phyloP scores from a whole-genome alignment of 2,329 filamentous ascomycete species.

The Fusarium mangiferae region DNA sequence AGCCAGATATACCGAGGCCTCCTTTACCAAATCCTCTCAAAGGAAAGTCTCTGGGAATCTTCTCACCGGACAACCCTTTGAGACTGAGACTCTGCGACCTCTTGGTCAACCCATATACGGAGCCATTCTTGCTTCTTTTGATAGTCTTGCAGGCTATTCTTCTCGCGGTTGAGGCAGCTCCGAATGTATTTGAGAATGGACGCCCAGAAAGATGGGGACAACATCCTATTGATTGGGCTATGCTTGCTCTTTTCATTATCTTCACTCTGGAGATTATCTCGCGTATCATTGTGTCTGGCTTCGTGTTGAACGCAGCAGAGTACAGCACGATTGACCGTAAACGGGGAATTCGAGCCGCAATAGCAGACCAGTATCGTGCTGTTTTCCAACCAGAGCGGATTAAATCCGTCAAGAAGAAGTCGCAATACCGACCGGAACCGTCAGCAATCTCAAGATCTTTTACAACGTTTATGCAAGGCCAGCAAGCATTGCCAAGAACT shows the following conservation, averaged over 20 bases:
- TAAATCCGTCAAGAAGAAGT: conserved; percentile 68
- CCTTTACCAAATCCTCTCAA: conserved; percentile 76
- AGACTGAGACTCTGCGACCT: conserved; percentile 82
- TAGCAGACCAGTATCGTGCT: conserved; percentile 79
- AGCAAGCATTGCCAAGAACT: conserved; percentile 67
- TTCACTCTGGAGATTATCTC: conserved; percentile 89
- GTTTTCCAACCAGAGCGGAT: conserved; percentile 86
- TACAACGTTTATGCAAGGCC: conserved; percentile 79
- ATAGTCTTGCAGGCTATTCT: conserved; percentile 90
- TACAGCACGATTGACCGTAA: conserved; percentile 91
- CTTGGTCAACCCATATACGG: conserved; percentile 85
- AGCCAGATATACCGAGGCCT: conserved; percentile 24
- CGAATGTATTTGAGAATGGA: conserved; percentile 73
- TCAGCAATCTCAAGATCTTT: conserved; percentile 80
- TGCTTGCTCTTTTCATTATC: conserved; percentile 85
- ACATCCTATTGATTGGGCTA: conserved; percentile 78
- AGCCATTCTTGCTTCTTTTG: conserved; percentile 85
- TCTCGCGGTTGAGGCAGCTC: conserved; percentile 84
- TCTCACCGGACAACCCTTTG: conserved; percentile 80
- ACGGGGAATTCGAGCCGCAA: conserved; percentile 76
- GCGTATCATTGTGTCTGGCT: conserved; percentile 90
- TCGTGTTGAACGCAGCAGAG: conserved; percentile 88
- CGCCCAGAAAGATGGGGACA: conserved; percentile 74
- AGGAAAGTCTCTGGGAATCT: conserved; percentile 87
- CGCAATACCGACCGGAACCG: conserved; percentile 60